Conservation (phyloP, 2,329 filamentous ascomycete genomes). For the Cytospora schulzeri region DNA sequence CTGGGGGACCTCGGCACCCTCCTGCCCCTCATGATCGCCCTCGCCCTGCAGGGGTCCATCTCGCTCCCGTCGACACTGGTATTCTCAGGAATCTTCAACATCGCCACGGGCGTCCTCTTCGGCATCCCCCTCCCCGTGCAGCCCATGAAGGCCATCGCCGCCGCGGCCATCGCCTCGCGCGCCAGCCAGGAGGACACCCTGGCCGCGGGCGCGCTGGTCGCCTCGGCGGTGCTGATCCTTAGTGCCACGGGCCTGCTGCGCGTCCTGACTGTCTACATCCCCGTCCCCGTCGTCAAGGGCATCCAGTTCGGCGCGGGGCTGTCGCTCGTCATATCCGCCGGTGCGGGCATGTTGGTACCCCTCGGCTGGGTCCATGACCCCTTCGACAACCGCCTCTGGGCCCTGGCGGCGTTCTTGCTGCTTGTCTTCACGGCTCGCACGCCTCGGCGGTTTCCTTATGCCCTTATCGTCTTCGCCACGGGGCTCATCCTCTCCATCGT, state of each 20-base stretch:
- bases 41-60: slow-evolving; percentile 77
- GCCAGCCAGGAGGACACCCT: slow-evolving; percentile 72
- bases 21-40: slow-evolving; percentile 83
- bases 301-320: slow-evolving; percentile 93
- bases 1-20: slow-evolving; percentile 87
- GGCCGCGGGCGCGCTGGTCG: slow-evolving; percentile 82
- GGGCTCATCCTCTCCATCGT: slow-evolving; percentile 67
- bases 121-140: slow-evolving; percentile 91
- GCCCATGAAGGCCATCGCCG: slow-evolving; percentile 86
- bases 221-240: slow-evolving; percentile 71
- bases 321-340: slow-evolving; percentile 78
- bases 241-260: slow-evolving; percentile 77
- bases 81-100: slow-evolving; percentile 85
- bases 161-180: slow-evolving; percentile 75
- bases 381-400: slow-evolving; percentile 80
- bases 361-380: slow-evolving; percentile 69
- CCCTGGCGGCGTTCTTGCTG: slow-evolving; percentile 69
- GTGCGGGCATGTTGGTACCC: slow-evolving; percentile 65
- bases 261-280: slow-evolving; percentile 73
- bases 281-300: slow-evolving; percentile 86
- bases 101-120: slow-evolving; percentile 78
- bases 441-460: slow-evolving; percentile 70
- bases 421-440: slow-evolving; percentile 69
- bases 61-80: slow-evolving; percentile 82
- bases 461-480: slow-evolving; percentile 69